A percentile compares a stretch with the other conserved stretches of the same genome.
Evolutionary conservation across 1,139 yeast genomes (phyloP).

Genomic region (Neolecta irregularis): DNA sequence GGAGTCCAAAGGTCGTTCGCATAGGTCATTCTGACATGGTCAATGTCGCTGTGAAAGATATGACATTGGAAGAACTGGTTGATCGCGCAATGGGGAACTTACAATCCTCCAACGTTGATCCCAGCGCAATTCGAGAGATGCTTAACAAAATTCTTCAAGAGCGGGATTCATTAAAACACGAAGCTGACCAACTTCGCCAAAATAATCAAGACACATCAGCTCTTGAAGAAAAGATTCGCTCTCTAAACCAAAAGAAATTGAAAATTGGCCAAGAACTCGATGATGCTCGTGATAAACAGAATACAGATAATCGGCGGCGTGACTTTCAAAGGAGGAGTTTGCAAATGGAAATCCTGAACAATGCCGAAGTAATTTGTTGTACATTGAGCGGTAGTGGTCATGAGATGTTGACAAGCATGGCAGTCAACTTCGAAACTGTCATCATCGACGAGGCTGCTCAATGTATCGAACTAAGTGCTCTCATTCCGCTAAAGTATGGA

Average conservation of each 20-base stretch:
- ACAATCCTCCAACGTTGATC: constrained; percentile 26
- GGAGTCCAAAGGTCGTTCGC: constrained; percentile 65
- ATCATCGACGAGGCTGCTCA: constrained; percentile 97
- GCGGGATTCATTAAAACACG: constrained; percentile 34
- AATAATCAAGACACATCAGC: constrained; percentile 17
- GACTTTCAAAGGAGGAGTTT: constrained; percentile 64
- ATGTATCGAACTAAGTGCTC: constrained; percentile 81
- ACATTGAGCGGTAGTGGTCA: constrained; percentile 94
- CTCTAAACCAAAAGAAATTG: constrained; percentile 42
- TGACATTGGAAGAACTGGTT: constrained; percentile 76
- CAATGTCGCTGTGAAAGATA: constrained; percentile 63
- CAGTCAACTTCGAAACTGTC: constrained; percentile 78
- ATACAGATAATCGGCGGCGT: constrained; percentile 53
- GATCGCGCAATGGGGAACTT: constrained; percentile 43
- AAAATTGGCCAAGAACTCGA: constrained; percentile 61
- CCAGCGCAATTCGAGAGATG: constrained; percentile 36
- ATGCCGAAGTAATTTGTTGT: constrained; percentile 81
- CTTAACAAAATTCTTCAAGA: constrained; percentile 39
- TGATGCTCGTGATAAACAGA: constrained; percentile 56
- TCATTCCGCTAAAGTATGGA: constrained; percentile 88
- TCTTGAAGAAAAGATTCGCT: constrained; percentile 16
- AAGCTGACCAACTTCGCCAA: constrained; percentile 20
- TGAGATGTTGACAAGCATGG: constrained; percentile 58
- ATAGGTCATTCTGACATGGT: constrained; percentile 84
- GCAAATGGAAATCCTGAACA: constrained; percentile 54